phyloP scores from a whole-genome alignment of 2,329 filamentous ascomycete genomes.

The Alternaria sp. region DNA sequence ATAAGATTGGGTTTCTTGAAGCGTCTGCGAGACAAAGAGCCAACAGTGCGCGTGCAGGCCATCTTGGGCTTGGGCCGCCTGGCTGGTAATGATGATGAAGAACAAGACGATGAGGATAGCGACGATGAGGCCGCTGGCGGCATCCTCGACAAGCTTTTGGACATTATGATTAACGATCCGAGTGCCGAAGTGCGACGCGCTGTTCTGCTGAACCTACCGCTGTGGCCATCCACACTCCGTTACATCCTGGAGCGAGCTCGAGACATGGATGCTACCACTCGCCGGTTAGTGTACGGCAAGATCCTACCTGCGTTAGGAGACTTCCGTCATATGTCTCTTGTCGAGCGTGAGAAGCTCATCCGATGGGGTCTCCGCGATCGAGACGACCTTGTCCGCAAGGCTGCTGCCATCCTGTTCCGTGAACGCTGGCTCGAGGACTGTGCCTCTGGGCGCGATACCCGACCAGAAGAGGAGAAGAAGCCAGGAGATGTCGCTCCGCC shows the following conservation, averaged over 20 bases:
- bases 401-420: constrained; percentile 85
- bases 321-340: constrained; percentile 90
- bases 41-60: constrained; percentile 89
- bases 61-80: constrained; percentile 87
- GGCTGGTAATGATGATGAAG: constrained; percentile 68
- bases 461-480: constrained; percentile 60
- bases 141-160: constrained; percentile 80
- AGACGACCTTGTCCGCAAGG: constrained; percentile 92
- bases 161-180: constrained; percentile 90
- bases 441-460: constrained; percentile 68
- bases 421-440: constrained; percentile 99
- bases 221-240: constrained; percentile 80
- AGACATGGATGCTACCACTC: constrained; percentile 83
- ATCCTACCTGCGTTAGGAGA: constrained; percentile 88
- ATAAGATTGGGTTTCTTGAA: constrained; percentile 80
- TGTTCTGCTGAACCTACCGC: constrained; percentile 87
- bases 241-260: constrained; percentile 89
- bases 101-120: constrained; percentile 70
- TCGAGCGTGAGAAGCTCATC: constrained; percentile 93
- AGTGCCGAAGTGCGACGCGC: constrained; percentile 91
- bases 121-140: constrained; percentile 70
- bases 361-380: constrained; percentile 93
- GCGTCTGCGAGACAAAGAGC: constrained; percentile 90
- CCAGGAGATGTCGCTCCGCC: constrained; percentile 50
- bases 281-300: constrained; percentile 84